A percentile compares a stretch with the other conserved stretches of the same genome.
phyloP scores from a whole-genome alignment of 225 moss, liverwort and hornwort species.

The Pleurozium schreberi region DNA sequence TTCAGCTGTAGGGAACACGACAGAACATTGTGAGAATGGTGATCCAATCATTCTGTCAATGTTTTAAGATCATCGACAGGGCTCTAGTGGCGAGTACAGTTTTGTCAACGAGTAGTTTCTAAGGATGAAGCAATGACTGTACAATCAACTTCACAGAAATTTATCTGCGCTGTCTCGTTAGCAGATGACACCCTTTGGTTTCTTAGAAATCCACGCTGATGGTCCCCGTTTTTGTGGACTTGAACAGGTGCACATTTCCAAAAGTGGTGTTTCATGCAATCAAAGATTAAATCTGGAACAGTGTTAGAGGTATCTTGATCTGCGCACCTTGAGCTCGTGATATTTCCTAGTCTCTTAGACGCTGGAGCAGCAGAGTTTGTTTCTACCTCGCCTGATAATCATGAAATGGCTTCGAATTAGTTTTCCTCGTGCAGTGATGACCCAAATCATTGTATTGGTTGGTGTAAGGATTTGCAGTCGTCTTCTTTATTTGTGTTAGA shows the following conservation, averaged over 20 bases:
- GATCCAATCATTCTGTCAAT: not conserved
- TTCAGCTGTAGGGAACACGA: not conserved
- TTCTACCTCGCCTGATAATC: not conserved
- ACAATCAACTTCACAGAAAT: not conserved
- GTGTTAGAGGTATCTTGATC: conserved; percentile 50
- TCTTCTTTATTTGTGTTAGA: not conserved
- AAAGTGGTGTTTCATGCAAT: conserved; percentile 90
- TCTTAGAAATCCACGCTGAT: not conserved
- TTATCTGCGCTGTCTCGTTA: not conserved
- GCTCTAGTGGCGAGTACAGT: not conserved
- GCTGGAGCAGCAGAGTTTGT: not conserved
- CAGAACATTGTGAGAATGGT: not conserved
- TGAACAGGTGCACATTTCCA: conserved; percentile 77
- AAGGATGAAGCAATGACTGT: not conserved
- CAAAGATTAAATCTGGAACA: conserved; percentile 77
- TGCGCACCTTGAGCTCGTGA: not conserved
- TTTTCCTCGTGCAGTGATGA: not conserved
- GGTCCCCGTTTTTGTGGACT: not conserved
- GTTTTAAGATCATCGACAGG: not conserved
- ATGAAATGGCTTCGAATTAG: not conserved
- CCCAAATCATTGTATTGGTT: not conserved
- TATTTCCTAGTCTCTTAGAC: not conserved
- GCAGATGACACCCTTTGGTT: not conserved
- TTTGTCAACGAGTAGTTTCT: not conserved
- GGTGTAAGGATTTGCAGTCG: not conserved